Conservation (phyloP, 192 early-diverging fungal genomes). For the Thoreauomyces humboldtii region DNA sequence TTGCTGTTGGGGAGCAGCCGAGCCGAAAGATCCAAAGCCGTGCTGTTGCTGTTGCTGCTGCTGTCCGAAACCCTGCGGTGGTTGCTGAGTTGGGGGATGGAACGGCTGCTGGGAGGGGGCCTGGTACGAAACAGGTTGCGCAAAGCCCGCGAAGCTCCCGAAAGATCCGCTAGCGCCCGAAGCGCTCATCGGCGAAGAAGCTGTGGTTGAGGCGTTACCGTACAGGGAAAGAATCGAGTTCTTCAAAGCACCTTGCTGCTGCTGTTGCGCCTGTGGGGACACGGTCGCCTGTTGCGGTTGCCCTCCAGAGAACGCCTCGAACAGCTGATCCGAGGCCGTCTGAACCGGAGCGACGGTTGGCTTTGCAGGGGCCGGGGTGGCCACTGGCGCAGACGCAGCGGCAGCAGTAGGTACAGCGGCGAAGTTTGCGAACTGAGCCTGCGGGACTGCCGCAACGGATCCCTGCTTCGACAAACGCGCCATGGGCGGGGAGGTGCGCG, state of each 20-base stretch:
- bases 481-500: constrained; percentile 12
- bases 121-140: constrained; percentile 2
- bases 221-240: constrained; percentile 43
- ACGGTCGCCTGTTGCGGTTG: constrained; percentile 8
- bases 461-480: constrained; percentile 7
- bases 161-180: neutral
- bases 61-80: no score
- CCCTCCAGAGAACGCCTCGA: neutral
- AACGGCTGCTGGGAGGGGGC: neutral
- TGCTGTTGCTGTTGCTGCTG: constrained; percentile 12
- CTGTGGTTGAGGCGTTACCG: constrained; percentile 8
- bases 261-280: constrained; percentile 15
- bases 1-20: neutral
- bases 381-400: constrained; percentile 8
- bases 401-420: constrained; percentile 1
- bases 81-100: neutral
- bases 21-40: neutral
- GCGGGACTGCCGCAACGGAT: neutral
- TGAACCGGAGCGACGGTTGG: constrained; percentile 1
- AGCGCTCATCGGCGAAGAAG: neutral
- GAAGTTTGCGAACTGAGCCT: constrained; percentile 25
- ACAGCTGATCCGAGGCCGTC: constrained; percentile 5
- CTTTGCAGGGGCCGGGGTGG: constrained; percentile 1
- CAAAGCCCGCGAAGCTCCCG: constrained; percentile 11
- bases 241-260: constrained; percentile 25